Percentiles rank a stretch among this genome's conserved stretches.
Conservation (phyloP, 495 filamentous ascomycete genomes). For the Polyplosphaeria fusca region DNA sequence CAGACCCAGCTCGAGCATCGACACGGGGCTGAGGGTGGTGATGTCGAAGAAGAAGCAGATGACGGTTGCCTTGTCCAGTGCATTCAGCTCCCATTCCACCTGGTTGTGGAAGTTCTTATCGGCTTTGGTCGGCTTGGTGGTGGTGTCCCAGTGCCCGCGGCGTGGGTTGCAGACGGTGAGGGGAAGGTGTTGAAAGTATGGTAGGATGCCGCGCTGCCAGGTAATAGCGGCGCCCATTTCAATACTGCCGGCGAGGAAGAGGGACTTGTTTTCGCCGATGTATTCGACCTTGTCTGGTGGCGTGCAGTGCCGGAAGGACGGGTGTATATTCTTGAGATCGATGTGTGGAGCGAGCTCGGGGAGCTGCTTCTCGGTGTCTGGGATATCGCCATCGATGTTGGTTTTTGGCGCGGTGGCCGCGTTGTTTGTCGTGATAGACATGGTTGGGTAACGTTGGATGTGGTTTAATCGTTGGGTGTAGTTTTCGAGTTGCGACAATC, state of each 20-base stretch:
- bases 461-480: too few relatives aligned
- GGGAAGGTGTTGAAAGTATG: conserved; percentile 34
- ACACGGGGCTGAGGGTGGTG: conserved; percentile 47
- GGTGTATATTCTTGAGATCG: neutral
- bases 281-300: conserved; percentile 8
- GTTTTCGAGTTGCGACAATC: too few relatives aligned
- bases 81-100: conserved; percentile 59
- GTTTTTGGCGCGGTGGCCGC: neutral
- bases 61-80: conserved; percentile 50
- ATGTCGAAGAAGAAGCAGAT: conserved; percentile 56
- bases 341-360: conserved; percentile 17
- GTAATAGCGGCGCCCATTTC: conserved; percentile 32
- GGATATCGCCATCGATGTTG: conserved; percentile 8
- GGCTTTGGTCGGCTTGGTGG: conserved; percentile 48
- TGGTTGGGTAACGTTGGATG: too few relatives aligned
- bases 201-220: conserved; percentile 21
- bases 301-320: conserved; percentile 1
- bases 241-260: conserved; percentile 36
- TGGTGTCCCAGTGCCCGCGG: conserved; percentile 53
- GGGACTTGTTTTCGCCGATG: conserved; percentile 1
- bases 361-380: conserved; percentile 16
- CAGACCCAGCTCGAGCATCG: conserved; percentile 54
- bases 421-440: too few relatives aligned
- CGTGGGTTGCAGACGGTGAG: conserved; percentile 60
- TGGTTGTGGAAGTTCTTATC: conserved; percentile 50